A percentile compares a stretch with the other conserved stretches of the same genome.
Evolutionary conservation across 805 yeast species (phyloP).

Genomic region (Saccharomycopsis fodiens): DNA sequence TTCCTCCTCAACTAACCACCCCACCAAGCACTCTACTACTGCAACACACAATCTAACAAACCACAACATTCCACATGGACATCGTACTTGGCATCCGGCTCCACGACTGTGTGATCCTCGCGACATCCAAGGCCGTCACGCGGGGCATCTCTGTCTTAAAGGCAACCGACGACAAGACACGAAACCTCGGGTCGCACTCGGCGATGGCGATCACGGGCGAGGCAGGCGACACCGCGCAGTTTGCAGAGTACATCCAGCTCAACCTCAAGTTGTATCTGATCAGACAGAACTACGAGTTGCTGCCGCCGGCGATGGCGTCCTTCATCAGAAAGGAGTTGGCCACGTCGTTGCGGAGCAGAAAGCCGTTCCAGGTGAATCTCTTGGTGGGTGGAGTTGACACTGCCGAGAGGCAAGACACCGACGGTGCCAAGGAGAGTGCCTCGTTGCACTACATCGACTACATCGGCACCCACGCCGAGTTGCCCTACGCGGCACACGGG

Average conservation of each 20-base stretch:
- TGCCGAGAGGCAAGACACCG: too few relatives aligned
- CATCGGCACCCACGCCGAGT: constrained; percentile 80
- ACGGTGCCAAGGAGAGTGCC: constrained; percentile 38
- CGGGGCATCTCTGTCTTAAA: constrained; percentile 82
- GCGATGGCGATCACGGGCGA: constrained; percentile 91
- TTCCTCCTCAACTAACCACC: neutral
- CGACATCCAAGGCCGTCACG: constrained; percentile 92
- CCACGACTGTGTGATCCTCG: constrained; percentile 72
- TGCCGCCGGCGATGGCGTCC: constrained; percentile 81
- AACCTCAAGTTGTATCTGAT: constrained; percentile 82
- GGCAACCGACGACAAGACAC: constrained; percentile 73
- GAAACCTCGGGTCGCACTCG: constrained; percentile 64
- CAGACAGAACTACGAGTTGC: constrained; percentile 74
- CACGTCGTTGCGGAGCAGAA: constrained; percentile 80
- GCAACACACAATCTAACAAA: neutral
- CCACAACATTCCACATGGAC: constrained; percentile 63
- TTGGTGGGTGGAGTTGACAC: constrained; percentile 77
- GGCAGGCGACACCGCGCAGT: constrained; percentile 92
- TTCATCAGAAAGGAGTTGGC: constrained; percentile 87
- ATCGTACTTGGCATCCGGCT: constrained; percentile 81
- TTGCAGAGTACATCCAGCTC: constrained; percentile 91
- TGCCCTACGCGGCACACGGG: constrained; percentile 98
- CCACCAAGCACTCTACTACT: neutral
- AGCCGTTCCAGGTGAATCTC: constrained; percentile 93
- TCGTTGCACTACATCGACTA: constrained; percentile 86